These are phyloP conservation scores for Hordeum marinum DNA, from an alignment of 176 grass and related monocot species.

Conservation along the genomic window DNA sequence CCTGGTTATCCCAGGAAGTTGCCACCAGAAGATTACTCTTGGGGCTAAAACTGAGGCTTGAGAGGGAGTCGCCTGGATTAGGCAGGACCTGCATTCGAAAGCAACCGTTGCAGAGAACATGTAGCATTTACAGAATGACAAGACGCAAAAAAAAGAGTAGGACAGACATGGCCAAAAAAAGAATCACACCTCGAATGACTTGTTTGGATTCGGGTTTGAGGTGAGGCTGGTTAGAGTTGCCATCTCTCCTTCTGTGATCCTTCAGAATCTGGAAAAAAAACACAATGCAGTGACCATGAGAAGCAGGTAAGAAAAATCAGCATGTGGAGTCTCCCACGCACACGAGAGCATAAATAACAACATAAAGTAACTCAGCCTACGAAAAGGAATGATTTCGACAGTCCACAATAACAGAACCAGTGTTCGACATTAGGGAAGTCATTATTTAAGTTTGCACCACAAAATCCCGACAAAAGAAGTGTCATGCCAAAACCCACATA, in stretches of 20 bases:
- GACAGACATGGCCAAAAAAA: background rate
- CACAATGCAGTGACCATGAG: background rate
- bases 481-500: background rate
- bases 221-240: constrained; percentile 32
- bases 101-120: background rate
- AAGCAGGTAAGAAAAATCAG: background rate
- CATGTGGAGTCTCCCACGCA: background rate
- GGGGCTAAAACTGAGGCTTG: constrained; percentile 63
- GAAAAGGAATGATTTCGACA: background rate
- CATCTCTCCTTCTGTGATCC: constrained; percentile 34
- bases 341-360: background rate
- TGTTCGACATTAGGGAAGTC: background rate
- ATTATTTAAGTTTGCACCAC: background rate
- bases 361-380: background rate
- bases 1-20: constrained; percentile 78
- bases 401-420: background rate
- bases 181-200: constrained; percentile 50
- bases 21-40: constrained; percentile 60
- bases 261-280: background rate
- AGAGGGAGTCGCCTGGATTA: constrained; percentile 45
- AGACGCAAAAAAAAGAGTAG: background rate
- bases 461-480: background rate
- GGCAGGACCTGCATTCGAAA: constrained; percentile 42
- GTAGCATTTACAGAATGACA: background rate
- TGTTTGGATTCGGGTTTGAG: constrained; percentile 50